Base-by-base conservation (phyloP, 768 basidiomycete species). In the Lenzites betulinus region DNA sequence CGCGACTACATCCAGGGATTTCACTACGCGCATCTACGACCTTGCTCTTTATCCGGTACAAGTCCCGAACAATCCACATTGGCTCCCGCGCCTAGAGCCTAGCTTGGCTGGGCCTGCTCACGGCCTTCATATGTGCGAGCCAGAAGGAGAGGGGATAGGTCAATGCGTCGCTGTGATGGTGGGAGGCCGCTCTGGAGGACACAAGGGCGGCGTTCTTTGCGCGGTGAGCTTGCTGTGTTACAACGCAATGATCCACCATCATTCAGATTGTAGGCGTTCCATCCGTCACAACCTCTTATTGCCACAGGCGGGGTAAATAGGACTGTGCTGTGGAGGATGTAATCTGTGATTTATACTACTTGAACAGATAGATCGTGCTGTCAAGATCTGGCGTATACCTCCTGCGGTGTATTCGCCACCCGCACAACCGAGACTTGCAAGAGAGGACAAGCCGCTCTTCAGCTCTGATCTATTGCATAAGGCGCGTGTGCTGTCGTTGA, bases 381-480 rank as follows among this genome's bases (percentile, higher is more conserved):
- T 91, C 35, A 92, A 92, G 71, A 89, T 93, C 7, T 93, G 91
- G 91, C 75, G 79, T 47, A 72, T 88, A 20, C 79, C 82, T 25
- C 73, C 70, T 2, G 75, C 2, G 70, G 77, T n/a, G 62, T 70
- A 51, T 73, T 86, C 51, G 7, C 48, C 53, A 8, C 51, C 47
- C 13, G 35, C 33, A 7, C 50, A 44, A 22, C 62, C 62, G 4
- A 49, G 39, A 15, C 30, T 63, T 7, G 74, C 76, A 49, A 78
- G 88, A 35, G 86, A 88, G 69, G 90, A 92, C 60, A 92, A 91
- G 61, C 90, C 91, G 0, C 69, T 93, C 2, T 92, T 91, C 68
- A 88, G 85, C 64, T 88, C 83, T 42, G 78, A 81, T 26, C 75
- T 78, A 30, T 77, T 93, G 13, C 90, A 92, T 65, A 84, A 82